Base-by-base conservation (phyloP, 2,329 filamentous ascomycete genomes). In the Claviceps paspali region DNA sequence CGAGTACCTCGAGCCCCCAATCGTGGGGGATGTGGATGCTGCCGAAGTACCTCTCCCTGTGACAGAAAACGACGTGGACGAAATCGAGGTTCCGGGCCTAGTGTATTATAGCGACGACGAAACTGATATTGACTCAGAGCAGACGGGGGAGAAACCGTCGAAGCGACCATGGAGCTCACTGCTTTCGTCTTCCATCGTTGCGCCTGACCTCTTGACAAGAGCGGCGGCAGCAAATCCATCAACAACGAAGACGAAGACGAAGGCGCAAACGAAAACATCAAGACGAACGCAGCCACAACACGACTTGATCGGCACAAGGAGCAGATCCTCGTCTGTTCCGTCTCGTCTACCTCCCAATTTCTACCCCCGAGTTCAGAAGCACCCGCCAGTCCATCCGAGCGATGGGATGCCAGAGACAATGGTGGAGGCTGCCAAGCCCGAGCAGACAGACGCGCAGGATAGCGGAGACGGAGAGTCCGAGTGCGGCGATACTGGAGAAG, bases 61-160 rank as follows among this genome's bases (percentile, higher is more conserved):
- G 29, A 65, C 65, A 18, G 65, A 73, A 26, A 68, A 76, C 33
- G 84, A 92, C 50, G 60, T 88, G 6, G 70, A 79, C 32, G 84
- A 92, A 52, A 91, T 92, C 29, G 82, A 91, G 49, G 70, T 85
- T 31, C 81, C 82, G 3, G 81, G 80, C 0, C 64, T 85, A 5
- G 73, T 69, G 1, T 56, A 55, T 10, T 68, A 76, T 45, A 73
- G 66, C 39, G 76, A 83, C 39, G 76, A 79, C 11, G 79, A 80
- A 36, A 63, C 63, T 5, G 61, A 63, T 10, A 63, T 62, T 7
- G 55, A 62, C 2, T 53, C 57, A 4, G 55, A 58, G 53, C 57
- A 4, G 55, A 58, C 1, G 55, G 59, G 2, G 49, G 62, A 41
- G 47, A 64, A 23, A 6, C 43, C 52, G 8, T 42, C 43, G 5